phyloP scores from a whole-genome alignment of 2,329 filamentous ascomycete genomes.

The Paraphaeosphaeria minitans region DNA sequence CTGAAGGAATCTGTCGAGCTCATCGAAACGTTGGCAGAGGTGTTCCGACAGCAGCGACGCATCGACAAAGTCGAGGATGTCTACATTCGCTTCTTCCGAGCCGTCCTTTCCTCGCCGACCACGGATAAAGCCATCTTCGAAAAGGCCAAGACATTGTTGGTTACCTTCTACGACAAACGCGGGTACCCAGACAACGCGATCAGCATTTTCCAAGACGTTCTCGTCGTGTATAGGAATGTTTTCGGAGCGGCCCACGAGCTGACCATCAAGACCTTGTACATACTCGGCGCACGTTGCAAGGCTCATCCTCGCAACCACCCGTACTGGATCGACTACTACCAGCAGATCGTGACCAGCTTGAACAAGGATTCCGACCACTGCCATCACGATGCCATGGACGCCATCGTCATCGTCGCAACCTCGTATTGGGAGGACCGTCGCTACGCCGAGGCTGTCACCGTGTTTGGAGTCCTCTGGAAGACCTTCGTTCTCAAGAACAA shows the following conservation, averaged over 20 bases:
- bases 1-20: slow-evolving; percentile 55
- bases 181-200: slow-evolving; percentile 46
- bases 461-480: slow-evolving; percentile 53
- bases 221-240: slow-evolving; percentile 40
- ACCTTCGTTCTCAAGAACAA: slow-evolving; percentile 52
- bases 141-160: slow-evolving; percentile 39
- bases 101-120: slow-evolving; percentile 38
- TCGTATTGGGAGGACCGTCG: slow-evolving; percentile 55
- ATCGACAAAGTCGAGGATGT: slow-evolving; percentile 48
- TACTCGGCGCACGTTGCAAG: slow-evolving; percentile 48
- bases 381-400: slow-evolving; percentile 49
- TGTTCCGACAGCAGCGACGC: slow-evolving; percentile 49
- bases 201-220: slow-evolving; percentile 44
- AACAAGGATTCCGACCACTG: slow-evolving; percentile 48
- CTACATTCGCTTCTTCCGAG: slow-evolving; percentile 47
- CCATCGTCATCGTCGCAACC: slow-evolving; percentile 49
- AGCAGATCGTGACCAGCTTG: slow-evolving; percentile 52
- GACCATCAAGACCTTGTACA: slow-evolving; percentile 56
- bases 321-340: slow-evolving; percentile 54
- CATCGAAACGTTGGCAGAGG: slow-evolving; percentile 53
- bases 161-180: slow-evolving; percentile 47
- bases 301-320: slow-evolving; percentile 49
- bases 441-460: slow-evolving; percentile 49
- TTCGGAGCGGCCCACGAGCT: slow-evolving; percentile 48
- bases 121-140: slow-evolving; percentile 41